A percentile compares a stretch with the other conserved stretches of the same genome.
phyloP scores from a whole-genome alignment of 306 rosid genomes.

The Gynostemma pentaphyllum region DNA sequence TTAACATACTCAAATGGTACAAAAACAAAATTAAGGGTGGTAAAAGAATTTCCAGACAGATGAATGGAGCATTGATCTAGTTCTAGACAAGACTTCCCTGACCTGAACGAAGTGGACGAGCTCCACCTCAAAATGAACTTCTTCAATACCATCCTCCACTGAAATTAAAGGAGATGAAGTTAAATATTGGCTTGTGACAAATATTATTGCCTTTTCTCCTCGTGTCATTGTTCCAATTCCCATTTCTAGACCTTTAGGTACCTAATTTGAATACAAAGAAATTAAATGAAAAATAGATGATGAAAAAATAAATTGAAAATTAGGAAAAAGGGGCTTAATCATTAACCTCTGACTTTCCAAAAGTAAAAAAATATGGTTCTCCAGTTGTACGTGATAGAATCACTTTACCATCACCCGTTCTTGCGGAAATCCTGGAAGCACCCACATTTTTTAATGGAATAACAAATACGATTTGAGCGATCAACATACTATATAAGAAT shows the following conservation, averaged over 20 bases:
- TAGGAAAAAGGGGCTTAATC: background rate
- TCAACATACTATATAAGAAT: constrained; percentile 6
- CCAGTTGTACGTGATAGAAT: constrained; percentile 49
- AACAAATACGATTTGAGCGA: background rate
- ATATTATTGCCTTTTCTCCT: constrained; percentile 78
- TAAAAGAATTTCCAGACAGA: background rate
- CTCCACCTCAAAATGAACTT: constrained; percentile 86
- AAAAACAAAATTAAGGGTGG: background rate
- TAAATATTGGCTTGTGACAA: constrained; percentile 56
- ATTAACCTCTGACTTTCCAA: constrained; percentile 87
- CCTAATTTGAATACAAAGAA: constrained; percentile 30
- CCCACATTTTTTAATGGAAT: constrained; percentile 12
- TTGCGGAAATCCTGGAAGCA: constrained; percentile 71
- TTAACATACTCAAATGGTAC: too few species aligned
- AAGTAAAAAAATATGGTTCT: constrained; percentile 78
- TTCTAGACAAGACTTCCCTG: constrained; percentile 20
- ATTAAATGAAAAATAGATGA: background rate
- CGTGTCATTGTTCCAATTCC: constrained; percentile 86
- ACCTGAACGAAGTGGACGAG: constrained; percentile 90
- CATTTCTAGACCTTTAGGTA: constrained; percentile 97
- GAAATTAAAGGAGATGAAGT: constrained; percentile 64
- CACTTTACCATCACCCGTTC: constrained; percentile 52
- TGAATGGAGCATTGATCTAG: constrained; percentile 6
- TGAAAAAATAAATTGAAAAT: background rate
- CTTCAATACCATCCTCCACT: constrained; percentile 52